Evolutionary conservation across 495 filamentous ascomycete species (phyloP).

Genomic region (Physcia stellaris): DNA sequence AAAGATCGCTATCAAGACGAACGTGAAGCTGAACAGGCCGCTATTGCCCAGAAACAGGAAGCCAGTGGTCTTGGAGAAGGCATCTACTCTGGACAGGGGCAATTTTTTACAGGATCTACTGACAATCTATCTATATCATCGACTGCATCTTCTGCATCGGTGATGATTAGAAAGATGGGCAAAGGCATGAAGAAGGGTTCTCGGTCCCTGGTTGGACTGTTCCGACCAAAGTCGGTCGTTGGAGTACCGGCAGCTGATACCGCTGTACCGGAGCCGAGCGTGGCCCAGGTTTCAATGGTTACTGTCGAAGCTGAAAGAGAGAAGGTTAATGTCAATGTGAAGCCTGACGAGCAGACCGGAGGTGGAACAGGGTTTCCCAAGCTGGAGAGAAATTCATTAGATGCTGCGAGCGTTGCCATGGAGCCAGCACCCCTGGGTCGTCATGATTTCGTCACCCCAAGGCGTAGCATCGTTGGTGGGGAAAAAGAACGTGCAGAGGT

Average conservation of each 20-base stretch:
- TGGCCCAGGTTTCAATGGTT: constrained; percentile 80
- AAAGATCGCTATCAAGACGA: constrained; percentile 59
- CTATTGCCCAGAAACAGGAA: constrained; percentile 84
- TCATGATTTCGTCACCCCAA: constrained; percentile 43
- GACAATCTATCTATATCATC: constrained; percentile 96
- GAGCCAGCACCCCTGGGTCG: constrained; percentile 30
- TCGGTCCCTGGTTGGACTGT: constrained; percentile 83
- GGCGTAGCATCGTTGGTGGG: constrained; percentile 78
- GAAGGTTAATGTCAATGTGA: constrained; percentile 63
- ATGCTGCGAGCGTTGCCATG: constrained; percentile 32
- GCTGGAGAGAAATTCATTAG: constrained; percentile 68
- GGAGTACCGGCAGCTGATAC: constrained; percentile 58
- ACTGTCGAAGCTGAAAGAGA: constrained; percentile 89
- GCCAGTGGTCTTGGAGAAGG: constrained; percentile 79
- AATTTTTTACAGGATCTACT: constrained; percentile 79
- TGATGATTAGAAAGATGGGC: constrained; percentile 99
- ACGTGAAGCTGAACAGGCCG: constrained; percentile 72
- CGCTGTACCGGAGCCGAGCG: constrained; percentile 46
- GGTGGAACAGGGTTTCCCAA: constrained; percentile 80
- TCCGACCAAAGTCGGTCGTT: constrained; percentile 84
- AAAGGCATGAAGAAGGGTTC: constrained; percentile 89
- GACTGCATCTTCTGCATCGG: constrained; percentile 91
- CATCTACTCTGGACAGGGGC: constrained; percentile 82
- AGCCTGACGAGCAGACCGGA: constrained; percentile 52
- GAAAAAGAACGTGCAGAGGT: constrained; percentile 86